Evolutionary conservation across 2,329 filamentous ascomycete genomes (phyloP), one percentile per base, ranked within the genome.

Genomic region (Penicillium occitanis): DNA sequence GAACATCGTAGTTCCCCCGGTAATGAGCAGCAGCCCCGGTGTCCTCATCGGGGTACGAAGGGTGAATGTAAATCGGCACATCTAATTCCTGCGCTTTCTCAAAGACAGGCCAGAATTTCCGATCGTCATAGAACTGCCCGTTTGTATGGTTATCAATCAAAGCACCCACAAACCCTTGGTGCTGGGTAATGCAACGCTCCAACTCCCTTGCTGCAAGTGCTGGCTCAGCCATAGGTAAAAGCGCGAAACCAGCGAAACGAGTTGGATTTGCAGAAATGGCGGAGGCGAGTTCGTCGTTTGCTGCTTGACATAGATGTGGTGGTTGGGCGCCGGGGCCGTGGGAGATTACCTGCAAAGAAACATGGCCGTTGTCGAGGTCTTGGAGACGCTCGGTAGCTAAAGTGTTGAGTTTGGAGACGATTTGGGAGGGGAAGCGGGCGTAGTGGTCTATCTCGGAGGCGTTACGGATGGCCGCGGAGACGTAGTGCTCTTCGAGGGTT

Each of bases 1-100:
- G 65, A 14, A 70, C 64, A 6, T 64, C 50, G 51, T 79, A 81
- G 65, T 80, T 78, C 5, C 79, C 79, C 28, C 70, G 40, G 75
- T 78, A 83, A 70, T 63, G 77, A 71, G 66, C 78, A 57, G 62
- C 75, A 78, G 71, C 78, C 5, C 37, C 50, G 10, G 25, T 25
- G 63, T 71, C 73, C 50, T 73, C 77, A 28, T 76, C 76, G 25
- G 80, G 75, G 70, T 76, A 80, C 0, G 78, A 79, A 7, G 84
- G 83, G 66, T 86, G 84, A 28, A 86, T 76, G 69, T 86, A 86
- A 25, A 85, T 75, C 0, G 83, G 81, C 1, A 84, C 82, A 65
- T 84, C 80, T 0, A 86, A 76, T 22, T 80, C 76, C 61, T 79
- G 74, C 3, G 78, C 80, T 0, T 73, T 74, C 13, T 73, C 72